These are phyloP conservation scores for Phytopythium kandeliae DNA, from an alignment of 352 stramenopile species.

Conservation along the genomic window DNA sequence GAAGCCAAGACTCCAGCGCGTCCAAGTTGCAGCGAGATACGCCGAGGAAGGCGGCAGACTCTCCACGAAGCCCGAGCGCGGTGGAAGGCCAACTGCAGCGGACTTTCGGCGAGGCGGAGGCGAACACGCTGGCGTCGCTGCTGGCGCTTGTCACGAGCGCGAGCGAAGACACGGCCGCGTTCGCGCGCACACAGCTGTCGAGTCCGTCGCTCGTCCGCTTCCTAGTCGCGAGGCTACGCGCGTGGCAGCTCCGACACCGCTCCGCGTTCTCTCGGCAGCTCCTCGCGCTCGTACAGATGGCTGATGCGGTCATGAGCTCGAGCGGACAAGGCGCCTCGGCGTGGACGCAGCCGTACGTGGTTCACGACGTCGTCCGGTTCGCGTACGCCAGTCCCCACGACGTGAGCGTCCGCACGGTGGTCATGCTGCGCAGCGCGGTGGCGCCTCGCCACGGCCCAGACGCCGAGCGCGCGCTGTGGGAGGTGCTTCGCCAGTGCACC, in stretches of 20 bases:
- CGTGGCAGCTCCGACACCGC: constrained; percentile 6
- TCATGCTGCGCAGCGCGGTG: constrained; percentile 28
- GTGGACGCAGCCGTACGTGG: constrained; percentile 37
- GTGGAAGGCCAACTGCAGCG: not conserved
- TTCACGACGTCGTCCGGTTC: constrained; percentile 37
- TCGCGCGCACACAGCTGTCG: constrained; percentile 40
- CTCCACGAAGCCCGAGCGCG: not conserved
- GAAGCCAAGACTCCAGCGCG: not conserved
- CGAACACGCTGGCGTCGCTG: constrained; percentile 4
- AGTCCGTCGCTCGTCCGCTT: constrained; percentile 22
- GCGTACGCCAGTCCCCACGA: constrained; percentile 22
- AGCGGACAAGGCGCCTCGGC: constrained; percentile 15
- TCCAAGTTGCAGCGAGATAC: not conserved
- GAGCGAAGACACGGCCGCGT: constrained; percentile 19
- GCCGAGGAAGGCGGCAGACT: not conserved
- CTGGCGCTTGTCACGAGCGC: not conserved
- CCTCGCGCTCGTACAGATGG: constrained; percentile 29
- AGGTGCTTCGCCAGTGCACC: constrained; percentile 50
- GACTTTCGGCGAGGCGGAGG: not conserved
- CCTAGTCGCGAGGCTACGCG: constrained; percentile 21
- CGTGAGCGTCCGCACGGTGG: constrained; percentile 17
- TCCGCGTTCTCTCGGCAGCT: constrained; percentile 15
- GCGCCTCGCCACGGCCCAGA: constrained; percentile 6
- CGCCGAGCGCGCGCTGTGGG: constrained; percentile 27
- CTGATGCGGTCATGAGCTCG: constrained; percentile 21